phyloP scores from a whole-genome alignment of 1,139 yeast species.

The Pichia inconspicua region DNA sequence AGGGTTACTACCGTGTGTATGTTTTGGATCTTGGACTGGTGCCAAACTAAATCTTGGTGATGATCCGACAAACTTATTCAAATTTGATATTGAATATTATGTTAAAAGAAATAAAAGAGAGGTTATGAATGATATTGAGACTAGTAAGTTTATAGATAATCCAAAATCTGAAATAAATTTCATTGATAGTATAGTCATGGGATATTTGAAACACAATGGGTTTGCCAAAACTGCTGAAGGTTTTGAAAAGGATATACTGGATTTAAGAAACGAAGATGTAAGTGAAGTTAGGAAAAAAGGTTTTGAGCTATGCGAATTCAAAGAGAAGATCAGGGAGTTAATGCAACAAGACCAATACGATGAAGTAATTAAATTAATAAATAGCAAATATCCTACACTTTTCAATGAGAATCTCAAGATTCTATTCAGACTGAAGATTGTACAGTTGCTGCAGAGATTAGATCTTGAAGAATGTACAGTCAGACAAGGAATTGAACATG shows the following conservation, averaged over 20 bases:
- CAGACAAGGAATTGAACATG: conserved; percentile 36
- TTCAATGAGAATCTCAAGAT: conserved; percentile 36
- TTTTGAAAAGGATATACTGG: conserved; percentile 42
- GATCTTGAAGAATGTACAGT: conserved; percentile 14
- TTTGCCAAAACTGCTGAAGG: conserved; percentile 59
- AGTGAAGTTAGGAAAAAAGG: conserved; percentile 1
- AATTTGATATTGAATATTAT: conserved; percentile 64
- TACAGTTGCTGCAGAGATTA: conserved; percentile 42
- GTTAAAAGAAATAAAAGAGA: conserved; percentile 36
- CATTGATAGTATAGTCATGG: conserved; percentile 52
- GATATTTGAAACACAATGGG: conserved; percentile 70
- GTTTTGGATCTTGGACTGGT: conserved; percentile 40
- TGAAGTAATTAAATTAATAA: conserved; percentile 16
- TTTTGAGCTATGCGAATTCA: conserved; percentile 5
- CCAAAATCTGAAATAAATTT: conserved; percentile 34
- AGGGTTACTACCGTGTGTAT: conserved; percentile 39
- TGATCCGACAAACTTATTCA: conserved; percentile 41
- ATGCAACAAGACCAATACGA: conserved; percentile 16
- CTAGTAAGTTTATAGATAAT: conserved; percentile 5
- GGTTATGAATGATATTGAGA: conserved; percentile 9
- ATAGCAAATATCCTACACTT: conserved; percentile 30
- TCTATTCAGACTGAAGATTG: conserved; percentile 46
- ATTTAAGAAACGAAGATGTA: conserved; percentile 1
- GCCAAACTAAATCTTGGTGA: conserved; percentile 68
- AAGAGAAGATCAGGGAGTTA: conserved; percentile 7